Percentiles rank a stretch among this genome's conserved stretches.
Evolutionary conservation across 2,329 filamentous ascomycete species (phyloP).

Genomic region (Clarireedia homoeocarpa): DNA sequence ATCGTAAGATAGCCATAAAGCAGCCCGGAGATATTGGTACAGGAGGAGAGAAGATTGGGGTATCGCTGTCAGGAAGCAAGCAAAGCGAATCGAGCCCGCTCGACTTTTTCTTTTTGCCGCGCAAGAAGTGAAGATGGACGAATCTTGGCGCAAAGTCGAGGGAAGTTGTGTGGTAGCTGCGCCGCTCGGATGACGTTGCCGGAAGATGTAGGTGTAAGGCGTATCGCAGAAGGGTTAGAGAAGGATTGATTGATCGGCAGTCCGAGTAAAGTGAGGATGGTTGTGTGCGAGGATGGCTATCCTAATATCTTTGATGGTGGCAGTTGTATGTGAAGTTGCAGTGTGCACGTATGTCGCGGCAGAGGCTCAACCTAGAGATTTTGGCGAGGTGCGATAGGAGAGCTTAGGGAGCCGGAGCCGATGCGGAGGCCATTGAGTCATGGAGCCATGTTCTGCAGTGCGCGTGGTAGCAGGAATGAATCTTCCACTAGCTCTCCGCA

Average conservation of each 20-base stretch:
- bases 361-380: background rate
- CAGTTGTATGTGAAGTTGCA: too few relatives aligned
- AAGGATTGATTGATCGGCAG: too few relatives aligned
- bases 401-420: background rate
- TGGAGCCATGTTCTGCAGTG: background rate
- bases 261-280: too few relatives aligned
- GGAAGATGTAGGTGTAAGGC: too few relatives aligned
- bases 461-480: background rate
- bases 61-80: background rate
- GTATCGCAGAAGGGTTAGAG: too few relatives aligned
- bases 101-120: background rate
- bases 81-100: background rate
- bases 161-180: background rate
- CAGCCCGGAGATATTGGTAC: background rate
- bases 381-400: background rate
- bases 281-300: too few relatives aligned
- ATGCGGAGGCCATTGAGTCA: background rate
- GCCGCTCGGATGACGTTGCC: background rate
- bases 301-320: background rate
- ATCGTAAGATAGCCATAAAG: background rate
- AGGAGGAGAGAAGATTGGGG: background rate
- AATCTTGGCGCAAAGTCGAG: background rate
- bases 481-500: background rate
- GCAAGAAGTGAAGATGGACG: background rate
- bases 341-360: background rate